Evolutionary conservation across 2,329 filamentous ascomycete species (phyloP), one percentile per base, ranked within the genome.

Genomic region (Fusarium clavum): DNA sequence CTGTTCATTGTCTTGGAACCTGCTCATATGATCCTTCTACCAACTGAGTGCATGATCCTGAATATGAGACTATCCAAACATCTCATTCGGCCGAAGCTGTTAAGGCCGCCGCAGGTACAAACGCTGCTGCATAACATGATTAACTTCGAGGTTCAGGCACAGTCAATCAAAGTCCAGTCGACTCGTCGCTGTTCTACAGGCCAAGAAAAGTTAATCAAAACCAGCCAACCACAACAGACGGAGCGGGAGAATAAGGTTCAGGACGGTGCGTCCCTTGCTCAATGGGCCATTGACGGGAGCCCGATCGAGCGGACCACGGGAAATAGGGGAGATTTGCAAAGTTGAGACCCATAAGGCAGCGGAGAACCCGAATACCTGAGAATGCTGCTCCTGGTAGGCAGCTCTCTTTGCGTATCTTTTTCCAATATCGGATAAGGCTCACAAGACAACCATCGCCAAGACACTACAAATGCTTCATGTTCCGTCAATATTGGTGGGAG

Each of bases 241-340:
- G 20, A 11, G 27, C 10, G 16, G 13, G 13, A 32, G 29, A 64
- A 65, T 58, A 66, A 51, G 46, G 68, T 71, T 71, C 49, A 55
- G 57, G 66, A 51, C 29, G 48, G 68, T 47, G 64, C 32, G 24
- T 47, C 30, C 14, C 43, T 34, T 48, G 34, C 47, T 43, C 7
- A n/a, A 47, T 27, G 46, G 38, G 54, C 57, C 62, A 70, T 47
- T 56, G 46, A 64, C 61, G 63, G 46, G 40, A 52, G 8, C 49
- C 49, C 49, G 34, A 53, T 53, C 32, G 13, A 45, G 47, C 55
- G 58, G 64, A 48, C 34, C 41, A 27, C 34, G 38, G 27, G 27
- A 38, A 48, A 47, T 16, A 30, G 53, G 53, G 61, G n/a, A 22
- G 10, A 55, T 22, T n/a, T 30, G n/a, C 20, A 9, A 44, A 45